These are phyloP conservation scores for Marchantia polymorpha DNA, from an alignment of 225 moss, liverwort and hornwort genomes.

Conservation along the genomic window DNA sequence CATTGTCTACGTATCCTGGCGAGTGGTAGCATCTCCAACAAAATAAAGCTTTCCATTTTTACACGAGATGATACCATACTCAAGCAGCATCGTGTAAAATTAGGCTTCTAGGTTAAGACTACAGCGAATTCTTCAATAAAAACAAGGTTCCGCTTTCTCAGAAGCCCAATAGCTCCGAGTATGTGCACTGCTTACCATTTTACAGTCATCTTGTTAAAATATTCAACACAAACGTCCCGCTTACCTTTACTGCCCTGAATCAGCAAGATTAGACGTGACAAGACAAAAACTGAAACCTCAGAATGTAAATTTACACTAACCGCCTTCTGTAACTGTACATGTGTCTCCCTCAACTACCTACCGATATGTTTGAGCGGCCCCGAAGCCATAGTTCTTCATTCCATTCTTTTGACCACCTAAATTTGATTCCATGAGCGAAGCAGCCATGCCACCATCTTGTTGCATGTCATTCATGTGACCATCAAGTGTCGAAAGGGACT, in stretches of 20 bases:
- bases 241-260: not conserved
- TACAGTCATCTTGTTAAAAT: too few relatives aligned
- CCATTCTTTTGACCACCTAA: slow-evolving; percentile 12
- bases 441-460: slow-evolving; percentile 25
- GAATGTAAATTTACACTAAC: not conserved
- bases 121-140: not conserved
- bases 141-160: not conserved
- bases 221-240: not conserved
- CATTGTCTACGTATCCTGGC: too few relatives aligned
- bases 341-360: not conserved
- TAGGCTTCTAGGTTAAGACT: not conserved
- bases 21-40: too few relatives aligned
- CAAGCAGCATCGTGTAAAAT: not conserved
- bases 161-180: not conserved
- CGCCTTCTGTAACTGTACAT: not conserved
- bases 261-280: not conserved
- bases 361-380: slow-evolving; percentile 9
- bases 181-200: too few relatives aligned
- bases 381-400: slow-evolving; percentile 10
- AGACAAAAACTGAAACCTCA: not conserved
- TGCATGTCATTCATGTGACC: slow-evolving; percentile 28
- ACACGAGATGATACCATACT: too few relatives aligned
- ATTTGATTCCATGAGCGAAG: slow-evolving; percentile 4
- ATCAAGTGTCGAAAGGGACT: slow-evolving; percentile 44
- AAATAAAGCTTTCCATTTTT: too few relatives aligned